Base-by-base conservation (phyloP, 1,139 yeast species). In the Blastobotrys malaysiensis region DNA sequence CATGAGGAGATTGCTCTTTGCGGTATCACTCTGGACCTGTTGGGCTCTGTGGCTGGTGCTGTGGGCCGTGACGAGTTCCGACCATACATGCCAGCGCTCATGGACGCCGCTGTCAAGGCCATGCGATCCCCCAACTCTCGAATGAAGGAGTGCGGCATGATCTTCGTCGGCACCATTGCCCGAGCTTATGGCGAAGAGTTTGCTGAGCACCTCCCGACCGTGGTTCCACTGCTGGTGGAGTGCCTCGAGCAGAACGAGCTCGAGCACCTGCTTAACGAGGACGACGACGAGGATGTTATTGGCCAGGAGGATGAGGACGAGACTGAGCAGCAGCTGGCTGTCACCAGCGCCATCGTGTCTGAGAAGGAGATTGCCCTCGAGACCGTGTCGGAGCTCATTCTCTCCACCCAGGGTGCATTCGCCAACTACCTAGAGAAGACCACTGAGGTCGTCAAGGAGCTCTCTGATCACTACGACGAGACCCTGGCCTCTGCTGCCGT, bases 351-450 rank as follows among this genome's bases (percentile, higher is more conserved):
- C 76, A 84, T 93, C 66, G 89, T 97, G 61, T 86, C 88, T 66
- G 99, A 93, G 76, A 93, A 93, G 76, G 99, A 93, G 76, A 90
- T 88, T 65, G 97, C 97, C n/a, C 81, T 95, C 49, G 95, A 91
- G 67, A 95, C 97, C 20, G 76, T 93, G 64, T 85, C 90, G 49
- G 97, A 93, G 67, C 80, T 93, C 68, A 96, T 97, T 58, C 73
- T 80, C 57, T 96, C 96, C 62, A 86, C 96, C 52, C 89, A 90
- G 65, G 83, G 81, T 60, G 83, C 82, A 53, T 90, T 93, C 73
- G 81, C 83, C 64, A 85, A 85, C 63, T 91, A 82, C 67, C 84
- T 90, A 60, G 91, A 87, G 69, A 79, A 81, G 60, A 79, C 95
- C 22, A 74, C 88, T 63, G 77, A 79, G 59, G 78, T 81, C 36